Evolutionary conservation across 2,329 filamentous ascomycete species (phyloP).

Genomic region (Alternaria sp.): DNA sequence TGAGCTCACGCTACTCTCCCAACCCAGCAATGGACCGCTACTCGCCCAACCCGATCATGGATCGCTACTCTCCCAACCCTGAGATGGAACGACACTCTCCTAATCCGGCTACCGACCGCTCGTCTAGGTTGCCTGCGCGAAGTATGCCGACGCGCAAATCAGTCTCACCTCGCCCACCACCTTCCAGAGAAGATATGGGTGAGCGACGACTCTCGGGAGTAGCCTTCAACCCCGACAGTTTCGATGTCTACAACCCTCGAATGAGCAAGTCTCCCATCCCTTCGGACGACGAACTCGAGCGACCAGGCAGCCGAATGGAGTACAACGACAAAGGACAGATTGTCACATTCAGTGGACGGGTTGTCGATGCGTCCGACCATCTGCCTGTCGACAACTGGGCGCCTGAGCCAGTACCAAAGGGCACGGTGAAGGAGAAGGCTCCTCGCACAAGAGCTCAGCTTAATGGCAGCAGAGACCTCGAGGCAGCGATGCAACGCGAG

Average conservation of each 20-base stretch:
- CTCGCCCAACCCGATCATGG: not conserved
- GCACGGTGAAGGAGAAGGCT: conserved; percentile 49
- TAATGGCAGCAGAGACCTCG: conserved; percentile 57
- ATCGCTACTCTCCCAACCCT: conserved; percentile 22
- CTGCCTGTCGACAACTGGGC: conserved; percentile 79
- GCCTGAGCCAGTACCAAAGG: conserved; percentile 73
- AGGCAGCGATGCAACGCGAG: conserved; percentile 42
- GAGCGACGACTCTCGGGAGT: conserved; percentile 64
- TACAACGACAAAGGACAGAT: conserved; percentile 69
- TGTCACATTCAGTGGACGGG: conserved; percentile 75
- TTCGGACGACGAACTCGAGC: conserved; percentile 32
- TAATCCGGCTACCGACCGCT: conserved; percentile 41
- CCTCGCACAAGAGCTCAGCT: conserved; percentile 56
- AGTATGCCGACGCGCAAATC: conserved; percentile 69
- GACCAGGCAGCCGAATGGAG: conserved; percentile 49
- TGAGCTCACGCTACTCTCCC: conserved; percentile 32
- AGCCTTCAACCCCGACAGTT: conserved; percentile 78
- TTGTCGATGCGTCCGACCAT: conserved; percentile 82
- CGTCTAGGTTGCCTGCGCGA: conserved; percentile 50
- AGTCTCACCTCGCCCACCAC: conserved; percentile 70
- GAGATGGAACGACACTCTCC: conserved; percentile 23
- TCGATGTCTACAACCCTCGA: conserved; percentile 72
- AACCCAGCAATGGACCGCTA: not conserved
- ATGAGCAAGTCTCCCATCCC: conserved; percentile 37
- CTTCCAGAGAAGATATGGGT: conserved; percentile 50